These are phyloP conservation scores for Rhizophora mangle DNA, from an alignment of 345 rosid genomes.

Conservation along the genomic window DNA sequence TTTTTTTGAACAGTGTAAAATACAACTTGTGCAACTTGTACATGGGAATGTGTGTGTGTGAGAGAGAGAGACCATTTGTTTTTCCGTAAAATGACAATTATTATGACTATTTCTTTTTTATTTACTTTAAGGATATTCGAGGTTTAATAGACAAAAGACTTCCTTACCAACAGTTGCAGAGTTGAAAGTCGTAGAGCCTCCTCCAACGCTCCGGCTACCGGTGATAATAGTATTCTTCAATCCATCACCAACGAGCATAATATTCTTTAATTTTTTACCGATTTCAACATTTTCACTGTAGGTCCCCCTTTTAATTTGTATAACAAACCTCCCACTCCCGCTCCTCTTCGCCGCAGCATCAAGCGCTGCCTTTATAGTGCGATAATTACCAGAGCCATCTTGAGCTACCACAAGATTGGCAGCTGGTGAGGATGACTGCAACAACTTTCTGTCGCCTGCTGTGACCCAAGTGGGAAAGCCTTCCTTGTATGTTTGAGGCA, in stretches of 20 bases:
- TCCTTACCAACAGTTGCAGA: constrained; percentile 85
- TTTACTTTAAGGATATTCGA: too few species aligned
- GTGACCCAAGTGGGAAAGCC: constrained; percentile 70
- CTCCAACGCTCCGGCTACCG: constrained; percentile 64
- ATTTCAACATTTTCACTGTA: constrained; percentile 64
- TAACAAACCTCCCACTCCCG: constrained; percentile 62
- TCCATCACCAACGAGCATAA: constrained; percentile 81
- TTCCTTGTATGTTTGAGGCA: constrained; percentile 39
- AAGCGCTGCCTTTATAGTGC: constrained; percentile 58
- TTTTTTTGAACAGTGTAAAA: too few species aligned
- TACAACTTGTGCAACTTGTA: too few species aligned
- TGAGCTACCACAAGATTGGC: constrained; percentile 68
- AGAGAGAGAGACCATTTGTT: too few species aligned
- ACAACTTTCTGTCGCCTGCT: constrained; percentile 56
- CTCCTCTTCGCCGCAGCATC: constrained; percentile 56
- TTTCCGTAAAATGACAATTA: too few species aligned
- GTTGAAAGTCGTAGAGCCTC: constrained; percentile 70
- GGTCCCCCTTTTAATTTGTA: constrained; percentile 60
- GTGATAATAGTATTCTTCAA: constrained; percentile 58
- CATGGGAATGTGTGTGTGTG: too few species aligned
- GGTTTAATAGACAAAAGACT: neutral
- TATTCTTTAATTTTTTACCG: constrained; percentile 46
- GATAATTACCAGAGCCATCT: constrained; percentile 60
- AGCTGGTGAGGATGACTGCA: constrained; percentile 36
- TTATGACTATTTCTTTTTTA: too few species aligned